phyloP scores from a whole-genome alignment of 116 monocot species.

The Dioscorea cayenensis region DNA sequence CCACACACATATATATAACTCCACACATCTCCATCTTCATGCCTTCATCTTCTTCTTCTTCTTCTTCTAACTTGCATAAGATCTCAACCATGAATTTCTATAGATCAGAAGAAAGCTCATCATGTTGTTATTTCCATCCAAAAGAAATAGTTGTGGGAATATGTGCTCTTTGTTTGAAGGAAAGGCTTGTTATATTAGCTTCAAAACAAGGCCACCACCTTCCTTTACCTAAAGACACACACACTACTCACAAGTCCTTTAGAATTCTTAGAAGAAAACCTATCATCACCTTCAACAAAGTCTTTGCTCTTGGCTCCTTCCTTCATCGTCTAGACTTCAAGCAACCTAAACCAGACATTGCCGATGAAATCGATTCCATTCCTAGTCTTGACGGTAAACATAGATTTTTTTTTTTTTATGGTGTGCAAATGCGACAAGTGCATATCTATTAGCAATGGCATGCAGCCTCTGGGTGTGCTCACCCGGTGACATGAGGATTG shows the following conservation, averaged over 20 bases:
- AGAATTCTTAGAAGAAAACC: conserved; percentile 24
- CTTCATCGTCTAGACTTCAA: conserved; percentile 37
- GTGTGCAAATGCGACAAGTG: no score
- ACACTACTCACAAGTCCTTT: conserved; percentile 3
- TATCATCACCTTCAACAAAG: conserved; percentile 35
- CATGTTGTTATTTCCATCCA: conserved; percentile 65
- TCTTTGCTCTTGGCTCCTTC: conserved; percentile 63
- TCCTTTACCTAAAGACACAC: conserved; percentile 8
- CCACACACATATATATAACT: neutral
- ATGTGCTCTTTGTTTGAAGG: conserved; percentile 74
- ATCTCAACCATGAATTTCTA: conserved; percentile 23
- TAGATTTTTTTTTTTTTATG: no score
- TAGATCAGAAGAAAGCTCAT: conserved; percentile 15
- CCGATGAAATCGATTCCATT: conserved; percentile 21
- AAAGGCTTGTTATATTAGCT: conserved; percentile 62
- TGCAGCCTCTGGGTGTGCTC: no score
- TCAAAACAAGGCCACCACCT: conserved; percentile 35
- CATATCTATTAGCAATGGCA: no score
- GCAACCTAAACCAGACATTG: conserved; percentile 8
- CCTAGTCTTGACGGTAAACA: conserved; percentile 57
- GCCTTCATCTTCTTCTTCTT: neutral
- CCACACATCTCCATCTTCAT: neutral
- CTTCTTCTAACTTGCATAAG: neutral
- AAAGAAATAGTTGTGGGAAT: conserved; percentile 54
- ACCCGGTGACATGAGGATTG: no score